Percentiles rank a stretch among this genome's conserved stretches.
These are phyloP conservation scores for Streptanthus diversifolius DNA, from an alignment of 345 rosid genomes.

Conservation along the genomic window DNA sequence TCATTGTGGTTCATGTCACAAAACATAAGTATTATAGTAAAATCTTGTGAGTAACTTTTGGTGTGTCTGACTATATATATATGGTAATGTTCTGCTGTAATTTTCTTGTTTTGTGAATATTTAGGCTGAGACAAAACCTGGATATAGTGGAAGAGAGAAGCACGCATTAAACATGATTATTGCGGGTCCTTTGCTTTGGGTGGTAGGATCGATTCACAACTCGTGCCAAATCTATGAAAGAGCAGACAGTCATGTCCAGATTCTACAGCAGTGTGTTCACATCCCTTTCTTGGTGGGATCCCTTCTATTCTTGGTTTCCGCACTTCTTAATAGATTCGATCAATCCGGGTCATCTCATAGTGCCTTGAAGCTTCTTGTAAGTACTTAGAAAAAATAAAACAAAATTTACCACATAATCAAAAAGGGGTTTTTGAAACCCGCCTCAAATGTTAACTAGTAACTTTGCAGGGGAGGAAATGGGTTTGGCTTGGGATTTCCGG, in stretches of 20 bases:
- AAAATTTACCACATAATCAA: background rate
- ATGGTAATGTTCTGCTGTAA: background rate
- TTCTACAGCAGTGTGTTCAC: conserved; percentile 65
- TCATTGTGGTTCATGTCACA: background rate
- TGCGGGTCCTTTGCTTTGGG: conserved; percentile 71
- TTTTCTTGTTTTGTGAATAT: background rate
- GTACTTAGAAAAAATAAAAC: background rate
- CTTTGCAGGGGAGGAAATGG: conserved; percentile 49
- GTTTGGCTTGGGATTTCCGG: conserved; percentile 57
- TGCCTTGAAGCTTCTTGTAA: conserved; percentile 56
- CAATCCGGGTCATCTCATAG: conserved; percentile 42
- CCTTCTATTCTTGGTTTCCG: conserved; percentile 54
- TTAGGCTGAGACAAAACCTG: conserved; percentile 53
- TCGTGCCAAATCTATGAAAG: conserved; percentile 85
- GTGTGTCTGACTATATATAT: background rate
- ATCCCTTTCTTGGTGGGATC: conserved; percentile 72
- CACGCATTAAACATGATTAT: conserved; percentile 64
- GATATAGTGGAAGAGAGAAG: conserved; percentile 43
- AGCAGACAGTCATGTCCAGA: conserved; percentile 79
- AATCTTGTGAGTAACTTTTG: background rate
- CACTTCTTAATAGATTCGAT: conserved; percentile 52
- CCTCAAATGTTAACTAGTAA: background rate
- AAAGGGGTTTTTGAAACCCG: background rate
- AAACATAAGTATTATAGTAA: background rate
- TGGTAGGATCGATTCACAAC: conserved; percentile 78